These are phyloP conservation scores for Torulaspora pretoriensis DNA, from an alignment of 1,139 yeast species.

Conservation along the genomic window DNA sequence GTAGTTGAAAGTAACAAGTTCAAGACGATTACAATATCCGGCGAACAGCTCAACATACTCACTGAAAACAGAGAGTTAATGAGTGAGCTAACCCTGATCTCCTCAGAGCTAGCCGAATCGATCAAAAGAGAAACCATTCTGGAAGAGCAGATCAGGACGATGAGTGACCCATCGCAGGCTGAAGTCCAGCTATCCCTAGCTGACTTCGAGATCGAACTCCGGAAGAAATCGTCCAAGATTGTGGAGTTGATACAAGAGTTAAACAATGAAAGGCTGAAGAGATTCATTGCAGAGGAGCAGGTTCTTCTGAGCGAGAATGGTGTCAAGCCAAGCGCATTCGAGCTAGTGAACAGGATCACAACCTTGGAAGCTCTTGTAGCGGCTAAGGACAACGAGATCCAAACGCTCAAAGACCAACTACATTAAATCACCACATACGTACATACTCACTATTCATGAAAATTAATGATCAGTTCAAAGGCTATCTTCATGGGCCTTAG, in stretches of 20 bases:
- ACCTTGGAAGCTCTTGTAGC: conserved; percentile 47
- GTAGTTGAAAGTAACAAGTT: conserved; percentile 12
- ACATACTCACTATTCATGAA: background rate
- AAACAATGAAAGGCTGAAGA: conserved; percentile 58
- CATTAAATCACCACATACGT: conserved; percentile 18
- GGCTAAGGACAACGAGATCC: conserved; percentile 37
- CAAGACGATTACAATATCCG: conserved; percentile 41
- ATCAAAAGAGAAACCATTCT: conserved; percentile 60
- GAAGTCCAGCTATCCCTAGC: conserved; percentile 14
- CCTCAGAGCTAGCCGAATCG: conserved; percentile 67
- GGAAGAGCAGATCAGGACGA: conserved; percentile 43
- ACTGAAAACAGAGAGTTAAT: conserved; percentile 55
- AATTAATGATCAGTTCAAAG: background rate
- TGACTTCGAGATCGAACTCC: conserved; percentile 37
- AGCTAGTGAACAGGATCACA: conserved; percentile 54
- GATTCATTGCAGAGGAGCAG: conserved; percentile 70
- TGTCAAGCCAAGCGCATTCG: conserved; percentile 49
- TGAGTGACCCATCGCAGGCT: conserved; percentile 7
- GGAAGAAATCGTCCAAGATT: conserved; percentile 46
- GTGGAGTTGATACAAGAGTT: conserved; percentile 53
- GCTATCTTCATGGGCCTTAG: background rate
- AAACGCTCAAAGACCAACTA: conserved; percentile 6
- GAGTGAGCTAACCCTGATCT: conserved; percentile 61
- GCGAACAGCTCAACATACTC: conserved; percentile 60
- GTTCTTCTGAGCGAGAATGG: conserved; percentile 55